Percentiles rank a stretch among this genome's conserved stretches.
phyloP scores from a whole-genome alignment of 2,329 filamentous ascomycete species.

The Colletotrichum chrysophilum region DNA sequence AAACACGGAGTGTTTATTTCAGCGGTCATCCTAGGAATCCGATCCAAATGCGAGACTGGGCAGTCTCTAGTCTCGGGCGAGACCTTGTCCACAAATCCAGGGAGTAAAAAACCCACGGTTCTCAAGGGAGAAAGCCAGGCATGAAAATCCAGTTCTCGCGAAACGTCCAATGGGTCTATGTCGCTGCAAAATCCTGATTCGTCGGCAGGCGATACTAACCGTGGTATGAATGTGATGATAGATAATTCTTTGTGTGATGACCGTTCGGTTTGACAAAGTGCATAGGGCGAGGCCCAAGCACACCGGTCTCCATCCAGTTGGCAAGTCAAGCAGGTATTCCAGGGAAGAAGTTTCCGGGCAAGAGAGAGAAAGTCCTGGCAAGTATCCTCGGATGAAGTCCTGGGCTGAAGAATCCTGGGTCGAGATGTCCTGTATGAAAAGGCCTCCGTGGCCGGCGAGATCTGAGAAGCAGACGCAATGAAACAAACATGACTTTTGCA shows the following conservation, averaged over 20 bases:
- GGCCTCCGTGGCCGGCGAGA: conserved; percentile 13
- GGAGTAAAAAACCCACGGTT: background rate
- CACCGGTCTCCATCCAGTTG: conserved; percentile 10
- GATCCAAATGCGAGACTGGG: conserved; percentile 8
- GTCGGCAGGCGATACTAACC: conserved; percentile 44
- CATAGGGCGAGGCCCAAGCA: background rate
- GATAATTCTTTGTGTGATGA: conserved; percentile 32
- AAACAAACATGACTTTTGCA: conserved; percentile 32
- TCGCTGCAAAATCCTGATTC: background rate
- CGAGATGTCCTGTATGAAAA: conserved; percentile 6
- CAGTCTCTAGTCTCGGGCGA: conserved; percentile 8
- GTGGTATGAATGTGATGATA: background rate
- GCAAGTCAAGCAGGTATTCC: background rate
- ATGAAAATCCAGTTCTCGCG: background rate
- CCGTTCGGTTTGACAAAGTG: conserved; percentile 35
- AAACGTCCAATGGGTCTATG: conserved; percentile 26
- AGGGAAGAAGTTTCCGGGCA: background rate
- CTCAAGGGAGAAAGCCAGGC: background rate
- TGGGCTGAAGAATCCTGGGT: conserved; percentile 3
- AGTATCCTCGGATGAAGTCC: background rate
- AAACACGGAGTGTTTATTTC: background rate
- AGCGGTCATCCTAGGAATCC: background rate
- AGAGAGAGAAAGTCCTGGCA: conserved; percentile 7
- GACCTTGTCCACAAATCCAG: background rate
- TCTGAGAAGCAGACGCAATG: conserved; percentile 20